Base-by-base conservation (phyloP, 1,284 basidiomycete species). In the Trametes hirsuta region DNA sequence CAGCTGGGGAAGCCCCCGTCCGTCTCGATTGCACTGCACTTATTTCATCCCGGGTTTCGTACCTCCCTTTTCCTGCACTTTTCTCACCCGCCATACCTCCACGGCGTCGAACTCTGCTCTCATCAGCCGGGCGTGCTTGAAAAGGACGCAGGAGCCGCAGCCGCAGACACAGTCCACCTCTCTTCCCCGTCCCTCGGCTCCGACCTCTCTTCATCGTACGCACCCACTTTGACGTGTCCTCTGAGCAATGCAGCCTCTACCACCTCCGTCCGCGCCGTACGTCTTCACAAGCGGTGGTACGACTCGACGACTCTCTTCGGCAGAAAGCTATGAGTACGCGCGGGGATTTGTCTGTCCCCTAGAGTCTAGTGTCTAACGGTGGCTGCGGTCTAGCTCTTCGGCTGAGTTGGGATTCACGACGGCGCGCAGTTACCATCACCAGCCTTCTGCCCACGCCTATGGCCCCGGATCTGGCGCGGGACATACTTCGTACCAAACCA, bases 271-370 rank as follows among this genome's bases (percentile, higher is more conserved):
- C 12, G 9, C 49, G 34, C 15, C 44, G 15, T 18, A 46, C 49
- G 42, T n/a, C 48, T 47, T 41, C 15, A 45, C 25, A 4, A 12
- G n/a, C 12, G 18, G 15, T 34, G 48, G 36, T 12, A n/a, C 49
- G 25, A 37, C 37, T 34, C 49, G 56, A 41, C 56, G 50, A 8
- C 49, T 52, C 24, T 21, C 49, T 35, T 34, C 49, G 44, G 41
- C 50, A 35, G 44, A 42, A 15, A 39, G 12, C 45, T 52, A 47
- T 30, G 50, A 52, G 56, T 58, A 58, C 44, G 56, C 50, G 14
- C 15, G 35, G 8, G 34, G 42, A 46, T 51, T 22, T 47, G 34
- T 39, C 24, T 45, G 10, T 22, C 18, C 15, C 2, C 18, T 15
- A 10, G 24, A 34, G n/a, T 35, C 4, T 18, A 8, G 11, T 24